Conservation (phyloP, 2,329 filamentous ascomycete genomes). For the Calonectria crousiana region DNA sequence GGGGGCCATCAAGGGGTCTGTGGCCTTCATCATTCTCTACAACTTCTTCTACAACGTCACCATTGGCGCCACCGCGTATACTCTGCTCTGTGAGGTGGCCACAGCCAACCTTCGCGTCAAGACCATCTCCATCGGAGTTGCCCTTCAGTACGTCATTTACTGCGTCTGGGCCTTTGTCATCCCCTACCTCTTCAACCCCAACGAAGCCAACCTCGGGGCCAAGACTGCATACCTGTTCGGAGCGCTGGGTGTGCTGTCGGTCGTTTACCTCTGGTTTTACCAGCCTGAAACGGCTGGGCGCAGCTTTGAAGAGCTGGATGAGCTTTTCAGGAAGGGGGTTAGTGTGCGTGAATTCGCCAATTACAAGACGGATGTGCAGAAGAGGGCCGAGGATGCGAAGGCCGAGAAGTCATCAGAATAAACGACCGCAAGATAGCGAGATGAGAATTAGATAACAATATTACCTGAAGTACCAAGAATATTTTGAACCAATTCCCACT, state of each 20-base stretch:
- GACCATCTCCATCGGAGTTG: conserved; percentile 48
- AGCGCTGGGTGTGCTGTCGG: conserved; percentile 17
- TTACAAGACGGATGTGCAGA: conserved; percentile 28
- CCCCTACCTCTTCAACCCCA: conserved; percentile 31
- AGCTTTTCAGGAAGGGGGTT: conserved; percentile 27
- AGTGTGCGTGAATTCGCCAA: conserved; percentile 20
- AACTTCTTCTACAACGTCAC: conserved; percentile 54
- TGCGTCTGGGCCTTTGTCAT: conserved; percentile 30
- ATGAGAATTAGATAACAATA: background rate
- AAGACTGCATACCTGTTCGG: conserved; percentile 32
- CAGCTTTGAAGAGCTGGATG: conserved; percentile 34
- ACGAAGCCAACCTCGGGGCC: conserved; percentile 27
- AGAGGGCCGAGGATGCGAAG: conserved; percentile 10
- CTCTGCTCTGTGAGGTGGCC: conserved; percentile 53
- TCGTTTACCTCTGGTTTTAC: conserved; percentile 30
- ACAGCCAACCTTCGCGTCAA: conserved; percentile 53
- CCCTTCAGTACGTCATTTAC: conserved; percentile 25
- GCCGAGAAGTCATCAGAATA: background rate
- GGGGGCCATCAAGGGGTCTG: conserved; percentile 41
- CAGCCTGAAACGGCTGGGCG: conserved; percentile 34
- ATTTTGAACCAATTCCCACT: background rate
- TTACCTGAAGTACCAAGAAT: background rate
- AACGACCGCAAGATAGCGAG: background rate
- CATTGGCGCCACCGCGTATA: conserved; percentile 55
- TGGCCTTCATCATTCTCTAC: conserved; percentile 54